Conservation (phyloP, 768 basidiomycete species). For the Filobasidium wieringae region DNA sequence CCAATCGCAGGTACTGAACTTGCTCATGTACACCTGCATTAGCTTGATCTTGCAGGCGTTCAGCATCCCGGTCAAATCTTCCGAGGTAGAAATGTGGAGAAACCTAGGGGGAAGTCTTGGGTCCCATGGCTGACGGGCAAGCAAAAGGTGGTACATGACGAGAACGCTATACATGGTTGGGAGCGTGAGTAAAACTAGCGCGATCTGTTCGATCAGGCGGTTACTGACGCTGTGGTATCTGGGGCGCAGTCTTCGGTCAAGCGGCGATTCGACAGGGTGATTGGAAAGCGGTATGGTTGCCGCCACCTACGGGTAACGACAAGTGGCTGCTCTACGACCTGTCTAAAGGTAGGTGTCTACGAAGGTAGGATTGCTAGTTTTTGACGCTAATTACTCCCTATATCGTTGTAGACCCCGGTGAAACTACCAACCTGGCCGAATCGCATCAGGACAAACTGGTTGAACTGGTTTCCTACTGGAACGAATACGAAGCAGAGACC, state of each 20-base stretch:
- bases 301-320: constrained; percentile 23
- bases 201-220: too few relatives aligned
- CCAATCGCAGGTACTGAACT: neutral
- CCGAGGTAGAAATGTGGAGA: neutral
- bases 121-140: constrained; percentile 12
- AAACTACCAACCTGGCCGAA: constrained; percentile 13
- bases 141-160: constrained; percentile 15
- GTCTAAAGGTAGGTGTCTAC: constrained; percentile 15
- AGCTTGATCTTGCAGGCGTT: neutral
- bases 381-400: neutral
- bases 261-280: constrained; percentile 27
- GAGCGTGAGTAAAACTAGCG: constrained; percentile 24
- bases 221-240: neutral
- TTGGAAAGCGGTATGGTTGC: constrained; percentile 30
- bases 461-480: constrained; percentile 22
- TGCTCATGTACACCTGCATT: neutral
- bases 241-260: constrained; percentile 21
- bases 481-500: constrained; percentile 24
- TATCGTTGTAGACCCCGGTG: neutral
- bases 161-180: constrained; percentile 28
- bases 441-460: constrained; percentile 17
- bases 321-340: constrained; percentile 27
- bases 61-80: neutral
- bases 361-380: too few relatives aligned
- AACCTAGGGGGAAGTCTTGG: constrained; percentile 9